Percentiles rank a stretch among this genome's conserved stretches.
Conservation (phyloP, 2,329 filamentous ascomycete species). For the Pseudonectria buxi region DNA sequence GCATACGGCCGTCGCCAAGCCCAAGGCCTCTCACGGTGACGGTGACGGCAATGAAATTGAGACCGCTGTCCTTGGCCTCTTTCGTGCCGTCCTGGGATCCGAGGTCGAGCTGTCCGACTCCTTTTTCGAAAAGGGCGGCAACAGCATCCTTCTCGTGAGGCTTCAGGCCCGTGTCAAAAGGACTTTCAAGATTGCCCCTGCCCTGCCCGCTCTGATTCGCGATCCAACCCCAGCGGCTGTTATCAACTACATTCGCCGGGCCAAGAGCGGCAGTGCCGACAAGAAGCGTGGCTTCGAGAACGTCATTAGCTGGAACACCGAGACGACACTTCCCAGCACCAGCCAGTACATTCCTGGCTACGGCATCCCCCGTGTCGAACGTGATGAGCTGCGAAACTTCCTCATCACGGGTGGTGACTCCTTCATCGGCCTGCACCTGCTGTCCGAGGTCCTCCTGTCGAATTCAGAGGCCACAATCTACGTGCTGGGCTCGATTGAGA, state of each 20-base stretch:
- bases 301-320: constrained; percentile 16
- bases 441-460: constrained; percentile 13
- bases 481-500: constrained; percentile 14
- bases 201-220: constrained; percentile 17
- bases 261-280: constrained; percentile 10
- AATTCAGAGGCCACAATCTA: constrained; percentile 9
- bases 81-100: constrained; percentile 12
- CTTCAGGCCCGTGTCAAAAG: constrained; percentile 20
- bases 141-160: constrained; percentile 19
- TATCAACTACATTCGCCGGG: constrained; percentile 12
- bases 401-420: constrained; percentile 15
- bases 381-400: constrained; percentile 10
- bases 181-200: constrained; percentile 18
- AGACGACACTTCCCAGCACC: constrained; percentile 19
- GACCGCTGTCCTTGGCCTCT: constrained; percentile 12
- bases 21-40: constrained; percentile 1
- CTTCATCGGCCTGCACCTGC: constrained; percentile 15
- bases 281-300: constrained; percentile 13
- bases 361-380: constrained; percentile 10
- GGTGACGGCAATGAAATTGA: constrained; percentile 11
- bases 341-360: constrained; percentile 18
- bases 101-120: constrained; percentile 12
- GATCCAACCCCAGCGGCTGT: constrained; percentile 18
- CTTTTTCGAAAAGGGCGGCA: constrained; percentile 21
- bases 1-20: constrained; percentile 4